Base-by-base conservation (phyloP, 345 rosid species). In the Pistacia atlantica region DNA sequence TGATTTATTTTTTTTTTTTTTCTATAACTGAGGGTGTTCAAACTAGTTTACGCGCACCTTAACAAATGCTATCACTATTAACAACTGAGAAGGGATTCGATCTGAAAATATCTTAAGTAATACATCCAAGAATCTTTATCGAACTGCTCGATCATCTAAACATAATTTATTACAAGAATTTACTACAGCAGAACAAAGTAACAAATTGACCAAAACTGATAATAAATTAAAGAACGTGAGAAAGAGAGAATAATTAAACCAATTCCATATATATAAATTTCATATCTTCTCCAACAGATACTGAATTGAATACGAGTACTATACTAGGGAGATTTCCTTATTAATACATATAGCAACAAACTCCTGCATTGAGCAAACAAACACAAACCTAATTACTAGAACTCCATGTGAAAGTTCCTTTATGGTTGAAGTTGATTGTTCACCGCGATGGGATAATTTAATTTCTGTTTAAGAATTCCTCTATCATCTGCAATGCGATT, bases 401-500 rank as follows among this genome's bases (percentile, higher is more conserved):
- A 57, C 46, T 52, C 25, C 61, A 54, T 51, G 25, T 31, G 48
- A 2, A 70, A 37, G 64, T 18, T 38, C 5, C 57, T 54, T 54
- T 42, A 7, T 42, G 8, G 55, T 12, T 51, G 55, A 51, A 51
- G 55, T 51, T 42, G 46, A 42, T 42, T 42, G 46, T 7, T 42
- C 46, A 42, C 9, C 9, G 46, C 8, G 46, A 42, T 1, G 9
- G 46, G 33, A 57, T 22, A 28, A 14, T 4, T 28, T 76, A 81
- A 20, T 83, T 83, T 80, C 83, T 28, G 48, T 81, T 83, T 3
- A 86, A 84, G 25, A 83, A 82, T 71, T 86, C 88, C 58, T 86
- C 86, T 17, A 83, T 83, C 88, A 86, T 86, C 65, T 86, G 86
- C 84, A 86, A 13, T 7, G 86, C 86, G 52, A 77, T 20, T 61